Percentiles rank a stretch among this genome's conserved stretches.
phyloP scores from a whole-genome alignment of 1,284 basidiomycete species.

The Exsudoporus floridanus region DNA sequence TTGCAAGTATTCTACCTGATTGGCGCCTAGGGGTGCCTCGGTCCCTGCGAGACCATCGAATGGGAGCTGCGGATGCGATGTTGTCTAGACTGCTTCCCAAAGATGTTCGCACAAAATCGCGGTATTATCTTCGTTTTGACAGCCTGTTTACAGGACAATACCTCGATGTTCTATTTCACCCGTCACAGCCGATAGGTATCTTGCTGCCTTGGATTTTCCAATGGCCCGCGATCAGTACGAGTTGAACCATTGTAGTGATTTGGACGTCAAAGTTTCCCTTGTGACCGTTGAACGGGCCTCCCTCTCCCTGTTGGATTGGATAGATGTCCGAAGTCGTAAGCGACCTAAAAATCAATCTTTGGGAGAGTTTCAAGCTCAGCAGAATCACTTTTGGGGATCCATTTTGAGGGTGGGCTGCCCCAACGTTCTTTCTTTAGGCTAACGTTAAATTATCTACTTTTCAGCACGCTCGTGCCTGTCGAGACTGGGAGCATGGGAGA shows the following conservation, averaged over 20 bases:
- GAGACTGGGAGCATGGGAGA: conserved; percentile 1
- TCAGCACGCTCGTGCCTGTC: conserved; percentile 10
- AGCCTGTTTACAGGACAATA: conserved; percentile 7
- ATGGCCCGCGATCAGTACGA: not conserved
- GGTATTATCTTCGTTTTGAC: not conserved
- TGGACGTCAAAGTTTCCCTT: fast-evolving
- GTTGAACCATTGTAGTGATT: not conserved
- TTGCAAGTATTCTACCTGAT: not conserved
- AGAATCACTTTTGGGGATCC: not conserved
- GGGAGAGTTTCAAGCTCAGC: not conserved
- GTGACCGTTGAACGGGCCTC: fast-evolving
- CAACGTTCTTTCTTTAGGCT: not conserved
- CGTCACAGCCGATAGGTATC: not conserved
- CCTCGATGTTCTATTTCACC: too few species aligned
- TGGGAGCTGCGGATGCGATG: conserved; percentile 42
- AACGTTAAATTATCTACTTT: not conserved
- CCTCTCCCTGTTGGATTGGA: conserved; percentile 7
- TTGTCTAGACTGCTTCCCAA: conserved; percentile 35
- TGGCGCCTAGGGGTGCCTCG: conserved; percentile 33
- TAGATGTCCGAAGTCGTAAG: not conserved
- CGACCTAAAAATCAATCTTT: not conserved
- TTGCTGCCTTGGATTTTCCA: not conserved
- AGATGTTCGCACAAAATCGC: conserved; percentile 8
- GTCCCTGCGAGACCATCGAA: conserved; percentile 30
- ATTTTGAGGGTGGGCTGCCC: conserved; percentile 5